Percentiles rank a stretch among this genome's conserved stretches.
Evolutionary conservation across 805 yeast genomes (phyloP).

Genomic region (Zygosaccharomyces lentus): DNA sequence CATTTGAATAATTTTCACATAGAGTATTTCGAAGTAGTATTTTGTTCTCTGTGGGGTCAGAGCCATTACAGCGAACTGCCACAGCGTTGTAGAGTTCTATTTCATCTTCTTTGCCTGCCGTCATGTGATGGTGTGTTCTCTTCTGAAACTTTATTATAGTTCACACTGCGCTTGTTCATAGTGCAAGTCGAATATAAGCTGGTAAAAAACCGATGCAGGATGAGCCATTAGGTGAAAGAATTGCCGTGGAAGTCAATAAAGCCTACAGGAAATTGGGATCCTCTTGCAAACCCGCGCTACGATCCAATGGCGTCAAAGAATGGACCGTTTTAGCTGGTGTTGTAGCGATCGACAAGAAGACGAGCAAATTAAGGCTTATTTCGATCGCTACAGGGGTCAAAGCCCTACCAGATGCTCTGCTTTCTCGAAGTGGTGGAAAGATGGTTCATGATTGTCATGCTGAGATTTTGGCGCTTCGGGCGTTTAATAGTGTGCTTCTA

Average conservation of each 20-base stretch:
- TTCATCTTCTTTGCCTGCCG: background rate
- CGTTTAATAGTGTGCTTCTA: conserved; percentile 59
- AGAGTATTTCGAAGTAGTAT: background rate
- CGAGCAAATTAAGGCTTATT: conserved; percentile 36
- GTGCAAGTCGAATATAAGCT: background rate
- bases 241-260: conserved; percentile 17
- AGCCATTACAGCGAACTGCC: background rate
- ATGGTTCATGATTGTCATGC: conserved; percentile 89
- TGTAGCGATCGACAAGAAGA: conserved; percentile 40
- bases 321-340: conserved; percentile 84
- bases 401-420: conserved; percentile 52
- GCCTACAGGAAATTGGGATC: conserved; percentile 33
- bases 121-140: background rate
- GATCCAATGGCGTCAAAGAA: conserved; percentile 65
- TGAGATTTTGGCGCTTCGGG: conserved; percentile 69
- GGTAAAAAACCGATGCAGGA: background rate
- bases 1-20: conserved; percentile 12
- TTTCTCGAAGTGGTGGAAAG: conserved; percentile 47
- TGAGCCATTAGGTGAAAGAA: conserved; percentile 17
- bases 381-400: conserved; percentile 80
- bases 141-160: background rate
- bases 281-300: conserved; percentile 53
- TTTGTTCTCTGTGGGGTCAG: background rate
- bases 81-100: background rate
- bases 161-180: background rate